A percentile compares a stretch with the other conserved stretches of the same genome.
Conservation (phyloP, 768 basidiomycete genomes). For the Goffeauzyma gilvescens region DNA sequence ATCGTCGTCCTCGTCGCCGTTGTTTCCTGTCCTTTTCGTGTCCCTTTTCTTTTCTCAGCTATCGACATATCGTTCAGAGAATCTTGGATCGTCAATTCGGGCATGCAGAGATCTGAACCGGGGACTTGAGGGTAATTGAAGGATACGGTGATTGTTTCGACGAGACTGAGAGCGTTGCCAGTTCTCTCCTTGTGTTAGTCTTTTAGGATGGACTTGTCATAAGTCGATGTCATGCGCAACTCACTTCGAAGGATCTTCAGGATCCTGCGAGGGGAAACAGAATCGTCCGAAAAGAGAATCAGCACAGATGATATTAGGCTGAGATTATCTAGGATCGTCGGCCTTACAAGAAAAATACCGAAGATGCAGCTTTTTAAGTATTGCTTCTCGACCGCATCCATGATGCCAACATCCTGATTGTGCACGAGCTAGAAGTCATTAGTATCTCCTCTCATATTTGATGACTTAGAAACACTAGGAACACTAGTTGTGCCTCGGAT, state of each 20-base stretch:
- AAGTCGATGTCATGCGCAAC: constrained; percentile 48
- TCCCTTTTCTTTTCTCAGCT: too few relatives aligned
- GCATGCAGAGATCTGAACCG: neutral
- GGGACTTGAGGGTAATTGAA: constrained; percentile 8
- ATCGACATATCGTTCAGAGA: constrained; percentile 1
- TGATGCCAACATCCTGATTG: constrained; percentile 4
- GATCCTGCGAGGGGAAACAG: constrained; percentile 3
- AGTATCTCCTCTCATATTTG: neutral
- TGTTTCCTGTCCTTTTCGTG: too few relatives aligned
- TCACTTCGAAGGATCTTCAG: constrained; percentile 10
- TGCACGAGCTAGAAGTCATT: too few relatives aligned
- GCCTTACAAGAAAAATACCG: constrained; percentile 10
- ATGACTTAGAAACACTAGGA: neutral
- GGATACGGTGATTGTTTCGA: constrained; percentile 10
- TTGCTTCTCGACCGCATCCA: constrained; percentile 9
- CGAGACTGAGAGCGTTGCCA: constrained; percentile 34
- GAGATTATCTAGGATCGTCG: neutral
- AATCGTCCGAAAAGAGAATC: neutral
- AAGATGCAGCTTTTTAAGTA: constrained; percentile 11
- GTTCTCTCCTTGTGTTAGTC: too few relatives aligned
- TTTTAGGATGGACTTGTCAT: too few relatives aligned
- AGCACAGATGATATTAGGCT: neutral
- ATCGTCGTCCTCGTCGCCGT: neutral
- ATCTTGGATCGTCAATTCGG: constrained; percentile 5
- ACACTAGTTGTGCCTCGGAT: neutral